Conservation (phyloP, 345 rosid species). For the Litchi chinensis region DNA sequence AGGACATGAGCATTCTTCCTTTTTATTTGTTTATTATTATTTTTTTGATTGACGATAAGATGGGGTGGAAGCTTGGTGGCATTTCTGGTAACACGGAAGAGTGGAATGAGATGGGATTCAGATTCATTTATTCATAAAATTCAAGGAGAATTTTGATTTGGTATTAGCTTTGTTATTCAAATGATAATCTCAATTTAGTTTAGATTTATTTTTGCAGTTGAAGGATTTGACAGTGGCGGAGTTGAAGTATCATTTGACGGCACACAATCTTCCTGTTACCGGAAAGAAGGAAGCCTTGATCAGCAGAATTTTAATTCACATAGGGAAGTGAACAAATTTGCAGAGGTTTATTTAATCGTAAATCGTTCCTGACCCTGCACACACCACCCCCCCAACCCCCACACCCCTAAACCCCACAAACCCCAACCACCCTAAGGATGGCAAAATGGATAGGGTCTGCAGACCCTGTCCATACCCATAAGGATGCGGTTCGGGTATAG, state of each 20-base stretch:
- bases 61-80: not conserved
- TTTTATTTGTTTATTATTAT: not conserved
- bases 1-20: not conserved
- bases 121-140: not conserved
- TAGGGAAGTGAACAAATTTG: constrained; percentile 52
- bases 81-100: not conserved
- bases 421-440: too few species aligned
- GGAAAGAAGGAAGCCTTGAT: constrained; percentile 87
- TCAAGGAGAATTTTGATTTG: not conserved
- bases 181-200: not conserved
- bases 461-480: too few species aligned
- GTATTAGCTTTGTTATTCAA: not conserved
- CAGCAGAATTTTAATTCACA: constrained; percentile 66
- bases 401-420: too few species aligned
- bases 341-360: not conserved
- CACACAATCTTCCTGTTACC: constrained; percentile 53
- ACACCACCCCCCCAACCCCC: too few species aligned
- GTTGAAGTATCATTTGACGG: constrained; percentile 69
- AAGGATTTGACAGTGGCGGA: constrained; percentile 76
- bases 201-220: constrained; percentile 48
- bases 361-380: too few species aligned
- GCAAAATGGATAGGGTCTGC: too few species aligned
- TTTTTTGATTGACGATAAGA: not conserved
- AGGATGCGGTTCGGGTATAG: too few species aligned
- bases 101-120: not conserved